These are phyloP conservation scores for Diplodia intermedia DNA, from an alignment of 2,329 filamentous ascomycete species.

Conservation along the genomic window DNA sequence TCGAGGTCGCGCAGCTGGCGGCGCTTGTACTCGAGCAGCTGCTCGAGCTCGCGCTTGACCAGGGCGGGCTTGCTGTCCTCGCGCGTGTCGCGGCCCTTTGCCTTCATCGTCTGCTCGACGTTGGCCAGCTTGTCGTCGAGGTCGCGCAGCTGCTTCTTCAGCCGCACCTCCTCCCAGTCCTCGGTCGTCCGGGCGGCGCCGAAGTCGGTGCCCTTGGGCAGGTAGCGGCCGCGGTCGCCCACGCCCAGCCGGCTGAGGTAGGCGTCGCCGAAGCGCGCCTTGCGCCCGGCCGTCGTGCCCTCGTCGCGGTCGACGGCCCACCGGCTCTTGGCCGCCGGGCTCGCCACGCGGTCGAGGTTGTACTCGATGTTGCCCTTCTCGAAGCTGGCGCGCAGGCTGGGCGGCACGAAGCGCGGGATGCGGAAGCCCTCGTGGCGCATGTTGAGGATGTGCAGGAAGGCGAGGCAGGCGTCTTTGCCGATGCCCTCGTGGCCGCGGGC, in stretches of 20 bases:
- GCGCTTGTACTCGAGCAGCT: constrained; percentile 93
- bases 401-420: constrained; percentile 88
- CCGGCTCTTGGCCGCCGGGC: constrained; percentile 63
- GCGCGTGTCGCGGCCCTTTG: constrained; percentile 59
- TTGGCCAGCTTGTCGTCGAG: constrained; percentile 86
- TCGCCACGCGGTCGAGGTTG: constrained; percentile 78
- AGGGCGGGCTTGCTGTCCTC: constrained; percentile 84
- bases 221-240: constrained; percentile 74
- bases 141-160: constrained; percentile 91
- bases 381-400: constrained; percentile 88
- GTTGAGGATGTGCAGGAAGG: constrained; percentile 96
- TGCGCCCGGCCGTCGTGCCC: constrained; percentile 81
- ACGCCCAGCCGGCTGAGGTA: constrained; percentile 89
- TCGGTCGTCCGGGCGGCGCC: constrained; percentile 80
- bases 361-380: constrained; percentile 98
- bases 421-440: constrained; percentile 94
- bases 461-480: constrained; percentile 92
- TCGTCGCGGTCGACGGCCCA: constrained; percentile 84
- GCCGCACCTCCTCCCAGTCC: constrained; percentile 95
- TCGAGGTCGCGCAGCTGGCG: constrained; percentile 77
- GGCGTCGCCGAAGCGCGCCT: constrained; percentile 96
- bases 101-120: constrained; percentile 75
- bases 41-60: constrained; percentile 92
- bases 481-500: constrained; percentile 82
- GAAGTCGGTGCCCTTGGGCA: constrained; percentile 88